phyloP scores from a whole-genome alignment of 2,329 filamentous ascomycete genomes.

The Colletotrichum sojae region DNA sequence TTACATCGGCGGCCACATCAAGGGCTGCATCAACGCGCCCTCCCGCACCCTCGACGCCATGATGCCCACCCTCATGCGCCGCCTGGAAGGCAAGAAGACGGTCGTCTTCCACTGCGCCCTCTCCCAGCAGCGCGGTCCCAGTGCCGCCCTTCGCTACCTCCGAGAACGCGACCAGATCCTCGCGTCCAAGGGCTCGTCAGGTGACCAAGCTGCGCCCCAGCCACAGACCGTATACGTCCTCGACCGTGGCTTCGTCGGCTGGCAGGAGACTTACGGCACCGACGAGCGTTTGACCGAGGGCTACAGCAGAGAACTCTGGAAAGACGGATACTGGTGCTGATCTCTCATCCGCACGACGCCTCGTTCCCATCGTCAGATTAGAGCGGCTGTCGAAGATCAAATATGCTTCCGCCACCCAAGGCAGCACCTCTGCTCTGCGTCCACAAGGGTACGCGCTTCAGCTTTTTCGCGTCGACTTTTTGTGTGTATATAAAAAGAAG shows the following conservation, averaged over 20 bases:
- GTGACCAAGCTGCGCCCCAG: constrained; percentile 18
- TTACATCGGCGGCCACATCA: constrained; percentile 92
- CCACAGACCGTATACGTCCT: constrained; percentile 85
- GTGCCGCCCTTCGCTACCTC: constrained; percentile 85
- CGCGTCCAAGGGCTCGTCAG: constrained; percentile 30
- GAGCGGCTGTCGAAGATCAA: neutral
- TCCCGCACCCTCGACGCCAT: constrained; percentile 79
- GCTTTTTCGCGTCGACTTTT: no score
- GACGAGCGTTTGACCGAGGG: constrained; percentile 87
- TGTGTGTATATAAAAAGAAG: no score
- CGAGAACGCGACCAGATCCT: constrained; percentile 74
- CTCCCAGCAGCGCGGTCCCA: constrained; percentile 90
- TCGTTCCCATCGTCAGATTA: neutral
- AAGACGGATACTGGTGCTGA: constrained; percentile 62
- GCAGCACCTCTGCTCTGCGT: no score
- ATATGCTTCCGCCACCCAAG: no score
- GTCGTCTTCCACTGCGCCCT: constrained; percentile 97
- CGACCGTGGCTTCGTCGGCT: constrained; percentile 86
- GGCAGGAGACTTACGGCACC: constrained; percentile 87
- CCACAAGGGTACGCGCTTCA: no score
- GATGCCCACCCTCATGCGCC: constrained; percentile 86
- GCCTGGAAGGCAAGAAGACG: constrained; percentile 80
- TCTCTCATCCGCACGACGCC: neutral
- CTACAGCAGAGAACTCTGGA: constrained; percentile 89
- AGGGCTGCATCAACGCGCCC: constrained; percentile 81